Base-by-base conservation (phyloP, 495 filamentous ascomycete species). In the Penicillium samsonianum region DNA sequence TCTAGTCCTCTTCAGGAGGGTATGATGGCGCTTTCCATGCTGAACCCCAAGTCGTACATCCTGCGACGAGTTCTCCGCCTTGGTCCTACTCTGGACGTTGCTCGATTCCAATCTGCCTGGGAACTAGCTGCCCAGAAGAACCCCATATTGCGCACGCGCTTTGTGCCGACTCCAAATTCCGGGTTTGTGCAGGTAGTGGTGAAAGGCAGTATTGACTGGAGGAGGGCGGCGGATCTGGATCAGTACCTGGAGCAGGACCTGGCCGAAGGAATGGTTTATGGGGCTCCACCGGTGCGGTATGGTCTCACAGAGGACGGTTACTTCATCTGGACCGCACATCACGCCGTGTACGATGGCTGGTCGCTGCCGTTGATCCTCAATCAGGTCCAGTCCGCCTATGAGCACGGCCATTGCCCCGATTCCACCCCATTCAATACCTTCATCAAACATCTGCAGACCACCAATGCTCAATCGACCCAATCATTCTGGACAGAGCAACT, bases 321-420 rank as follows among this genome's bases (percentile, higher is more conserved):
- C 17, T 53, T 44, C 41, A 10, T 38, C 20, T 78, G 56, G 84
- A 79, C 7, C 73, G 80, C 53, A 7, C 84, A 87, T 57, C 85
- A 88, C 55, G 80, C 81, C 5, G 52, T 87, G 0, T 87, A 84
- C 45, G 85, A 87, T 53, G 83, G 82, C 4, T 84, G 82, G 78
- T 79, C 73, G n/a, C 16, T 57, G 17, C 7, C 25, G 12, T 35
- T 50, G 7, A 31, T 55, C 16, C 20, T 46, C 5, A 20, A 46
- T 26, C 52, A 47, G 26, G 20, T 53, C 14, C n/a, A 8, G 7
- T n/a, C 11, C 14, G 17, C 37, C 10, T 26, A 42, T 20, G 3
- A 25, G 14, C 16, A 26, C 19, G 25, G 23, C 7, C n/a, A 2
- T 12, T 20, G n/a, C 7, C 17, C 10, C 1, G 41, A 22, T 20